phyloP scores from a whole-genome alignment of 1,284 basidiomycete species.

The Sanguinoderma infundibulare region DNA sequence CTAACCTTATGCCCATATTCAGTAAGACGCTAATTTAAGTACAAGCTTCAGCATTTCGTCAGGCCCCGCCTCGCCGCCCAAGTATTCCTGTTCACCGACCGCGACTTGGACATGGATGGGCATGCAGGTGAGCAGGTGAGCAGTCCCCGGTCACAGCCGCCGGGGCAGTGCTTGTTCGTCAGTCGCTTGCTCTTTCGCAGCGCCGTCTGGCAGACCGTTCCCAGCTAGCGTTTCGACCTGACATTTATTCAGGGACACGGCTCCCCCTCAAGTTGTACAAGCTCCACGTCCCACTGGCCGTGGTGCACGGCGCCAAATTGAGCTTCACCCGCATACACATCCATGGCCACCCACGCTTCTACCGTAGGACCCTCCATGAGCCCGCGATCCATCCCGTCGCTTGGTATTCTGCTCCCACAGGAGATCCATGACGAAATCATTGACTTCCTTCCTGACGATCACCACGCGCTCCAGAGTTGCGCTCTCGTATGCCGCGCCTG shows the following conservation, averaged over 20 bases:
- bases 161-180: not conserved
- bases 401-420: constrained; percentile 21
- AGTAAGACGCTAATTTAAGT: no score
- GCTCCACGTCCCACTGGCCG: no score
- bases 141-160: not conserved
- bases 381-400: not conserved
- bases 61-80: not conserved
- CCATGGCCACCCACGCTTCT: no score
- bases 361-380: not conserved
- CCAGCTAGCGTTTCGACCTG: no score
- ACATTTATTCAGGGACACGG: not conserved
- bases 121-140: not conserved
- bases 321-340: not conserved
- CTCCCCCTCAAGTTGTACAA: not conserved
- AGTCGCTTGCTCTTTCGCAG: not conserved
- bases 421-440: constrained; percentile 40
- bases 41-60: not conserved
- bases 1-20: not conserved
- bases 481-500: constrained; percentile 40
- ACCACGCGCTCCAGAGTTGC: constrained; percentile 33
- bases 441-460: constrained; percentile 34
- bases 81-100: not conserved
- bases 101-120: not conserved
- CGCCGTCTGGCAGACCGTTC: not conserved
- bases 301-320: not conserved